phyloP scores from a whole-genome alignment of 179 eudicot genomes.

The Gypsophila paniculata region DNA sequence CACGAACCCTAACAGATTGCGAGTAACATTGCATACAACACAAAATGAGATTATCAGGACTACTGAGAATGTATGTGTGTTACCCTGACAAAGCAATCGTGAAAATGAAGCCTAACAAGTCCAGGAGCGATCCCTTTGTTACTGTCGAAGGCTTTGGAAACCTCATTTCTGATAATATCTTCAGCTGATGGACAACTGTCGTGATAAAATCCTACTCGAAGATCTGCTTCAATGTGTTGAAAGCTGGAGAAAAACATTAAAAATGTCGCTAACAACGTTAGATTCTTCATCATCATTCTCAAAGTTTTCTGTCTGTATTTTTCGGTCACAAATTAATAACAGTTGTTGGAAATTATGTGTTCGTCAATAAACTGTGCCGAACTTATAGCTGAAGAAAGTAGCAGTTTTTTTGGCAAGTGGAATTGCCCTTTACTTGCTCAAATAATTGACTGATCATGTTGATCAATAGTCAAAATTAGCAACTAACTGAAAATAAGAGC shows the following conservation, averaged over 20 bases:
- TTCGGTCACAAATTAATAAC: not conserved
- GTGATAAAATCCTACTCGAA: constrained; percentile 30
- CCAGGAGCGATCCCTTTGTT: constrained; percentile 38
- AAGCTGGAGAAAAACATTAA: constrained; percentile 17
- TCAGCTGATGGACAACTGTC: constrained; percentile 35
- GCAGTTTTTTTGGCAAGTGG: not conserved
- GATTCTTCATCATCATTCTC: not conserved
- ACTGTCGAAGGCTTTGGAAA: constrained; percentile 26
- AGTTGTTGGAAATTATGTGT: not conserved
- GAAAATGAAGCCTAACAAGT: constrained; percentile 37
- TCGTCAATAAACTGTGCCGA: not conserved
- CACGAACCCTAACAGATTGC: no score
- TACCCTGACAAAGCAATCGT: constrained; percentile 44
- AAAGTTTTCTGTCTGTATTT: no score
- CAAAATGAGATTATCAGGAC: not conserved
- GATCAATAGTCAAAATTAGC: not conserved
- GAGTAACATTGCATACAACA: not conserved
- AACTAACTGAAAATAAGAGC: constrained; percentile 13
- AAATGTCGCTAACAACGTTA: constrained; percentile 3
- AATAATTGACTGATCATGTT: not conserved
- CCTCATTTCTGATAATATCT: constrained; percentile 33
- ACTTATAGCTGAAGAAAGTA: constrained; percentile 11
- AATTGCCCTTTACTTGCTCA: constrained; percentile 6
- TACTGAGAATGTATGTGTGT: not conserved
- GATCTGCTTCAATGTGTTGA: constrained; percentile 15